Evolutionary conservation across 2,329 filamentous ascomycete genomes (phyloP).

Genomic region (Aureobasidium sp.): DNA sequence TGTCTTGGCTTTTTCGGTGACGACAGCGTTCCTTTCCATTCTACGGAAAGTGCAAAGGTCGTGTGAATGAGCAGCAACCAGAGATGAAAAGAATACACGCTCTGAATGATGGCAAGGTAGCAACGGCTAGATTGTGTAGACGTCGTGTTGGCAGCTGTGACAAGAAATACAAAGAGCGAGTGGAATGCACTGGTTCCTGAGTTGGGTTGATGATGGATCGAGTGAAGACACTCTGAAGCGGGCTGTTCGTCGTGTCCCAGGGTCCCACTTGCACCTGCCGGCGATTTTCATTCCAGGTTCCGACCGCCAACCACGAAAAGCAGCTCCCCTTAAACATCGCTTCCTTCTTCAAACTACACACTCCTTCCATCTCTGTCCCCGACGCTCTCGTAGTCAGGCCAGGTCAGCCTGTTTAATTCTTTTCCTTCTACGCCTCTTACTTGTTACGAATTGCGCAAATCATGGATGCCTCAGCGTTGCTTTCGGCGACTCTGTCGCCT

Average conservation of each 20-base stretch:
- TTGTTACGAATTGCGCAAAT: conserved; percentile 33
- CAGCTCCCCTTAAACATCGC: conserved; percentile 9
- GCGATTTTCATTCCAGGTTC: conserved; percentile 10
- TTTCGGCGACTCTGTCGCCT: conserved; percentile 91
- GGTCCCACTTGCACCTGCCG: conserved; percentile 14
- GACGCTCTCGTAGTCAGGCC: conserved; percentile 12
- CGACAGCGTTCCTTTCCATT: conserved; percentile 10
- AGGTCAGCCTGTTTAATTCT: conserved; percentile 11
- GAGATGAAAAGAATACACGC: neutral
- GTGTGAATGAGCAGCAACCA: neutral
- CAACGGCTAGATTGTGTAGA: neutral
- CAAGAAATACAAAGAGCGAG: neutral
- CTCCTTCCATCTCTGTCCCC: neutral
- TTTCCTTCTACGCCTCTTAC: neutral
- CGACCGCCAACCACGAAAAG: conserved; percentile 3
- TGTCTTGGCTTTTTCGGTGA: conserved; percentile 12
- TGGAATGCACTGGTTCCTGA: neutral
- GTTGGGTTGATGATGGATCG: neutral
- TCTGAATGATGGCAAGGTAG: neutral
- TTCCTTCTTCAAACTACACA: conserved; percentile 8
- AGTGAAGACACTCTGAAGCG: conserved; percentile 12
- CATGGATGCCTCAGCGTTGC: conserved; percentile 97
- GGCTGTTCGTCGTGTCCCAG: conserved; percentile 10
- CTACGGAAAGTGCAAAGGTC: neutral
- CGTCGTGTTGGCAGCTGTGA: neutral